phyloP scores from a whole-genome alignment of 2,329 filamentous ascomycete species.

The Penicillium sp. region DNA sequence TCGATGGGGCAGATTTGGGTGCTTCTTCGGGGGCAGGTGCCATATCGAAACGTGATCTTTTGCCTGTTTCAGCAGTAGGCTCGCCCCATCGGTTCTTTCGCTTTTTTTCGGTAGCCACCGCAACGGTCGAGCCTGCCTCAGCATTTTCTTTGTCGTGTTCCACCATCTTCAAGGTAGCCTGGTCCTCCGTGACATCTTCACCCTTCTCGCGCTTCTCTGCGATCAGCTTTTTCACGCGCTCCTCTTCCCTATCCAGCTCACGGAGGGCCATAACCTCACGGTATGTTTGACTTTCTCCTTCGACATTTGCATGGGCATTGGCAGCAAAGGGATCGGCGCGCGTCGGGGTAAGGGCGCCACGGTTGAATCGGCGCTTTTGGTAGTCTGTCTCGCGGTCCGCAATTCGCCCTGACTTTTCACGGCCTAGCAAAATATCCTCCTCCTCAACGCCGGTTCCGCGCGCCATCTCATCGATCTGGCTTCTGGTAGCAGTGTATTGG shows the following conservation, averaged over 20 bases:
- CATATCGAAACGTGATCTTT: conserved; percentile 69
- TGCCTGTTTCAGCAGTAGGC: conserved; percentile 27
- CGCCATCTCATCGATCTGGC: conserved; percentile 92
- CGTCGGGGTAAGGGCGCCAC: conserved; percentile 73
- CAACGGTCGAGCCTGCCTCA: conserved; percentile 66
- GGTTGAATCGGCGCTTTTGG: conserved; percentile 90
- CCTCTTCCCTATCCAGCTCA: conserved; percentile 90
- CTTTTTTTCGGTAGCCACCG: conserved; percentile 64
- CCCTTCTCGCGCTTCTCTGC: conserved; percentile 67
- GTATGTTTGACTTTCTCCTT: conserved; percentile 75
- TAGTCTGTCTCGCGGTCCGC: conserved; percentile 94
- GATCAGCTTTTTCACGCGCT: conserved; percentile 76
- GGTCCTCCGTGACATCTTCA: conserved; percentile 62
- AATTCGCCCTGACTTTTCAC: conserved; percentile 88
- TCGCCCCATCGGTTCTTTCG: conserved; percentile 91
- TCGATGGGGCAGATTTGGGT: conserved; percentile 68
- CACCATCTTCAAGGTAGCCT: conserved; percentile 69
- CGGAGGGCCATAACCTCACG: conserved; percentile 86
- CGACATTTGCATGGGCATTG: conserved; percentile 65
- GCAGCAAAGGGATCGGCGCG: conserved; percentile 81
- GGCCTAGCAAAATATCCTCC: conserved; percentile 80
- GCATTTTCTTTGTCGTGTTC: conserved; percentile 67
- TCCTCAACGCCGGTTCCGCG: conserved; percentile 82
- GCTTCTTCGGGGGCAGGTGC: conserved; percentile 59
- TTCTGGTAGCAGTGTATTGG: conserved; percentile 90